A percentile compares a stretch with the other conserved stretches of the same genome.
Conservation (phyloP, 73 alveolate genomes). For the Symbiodinium pilosum region DNA sequence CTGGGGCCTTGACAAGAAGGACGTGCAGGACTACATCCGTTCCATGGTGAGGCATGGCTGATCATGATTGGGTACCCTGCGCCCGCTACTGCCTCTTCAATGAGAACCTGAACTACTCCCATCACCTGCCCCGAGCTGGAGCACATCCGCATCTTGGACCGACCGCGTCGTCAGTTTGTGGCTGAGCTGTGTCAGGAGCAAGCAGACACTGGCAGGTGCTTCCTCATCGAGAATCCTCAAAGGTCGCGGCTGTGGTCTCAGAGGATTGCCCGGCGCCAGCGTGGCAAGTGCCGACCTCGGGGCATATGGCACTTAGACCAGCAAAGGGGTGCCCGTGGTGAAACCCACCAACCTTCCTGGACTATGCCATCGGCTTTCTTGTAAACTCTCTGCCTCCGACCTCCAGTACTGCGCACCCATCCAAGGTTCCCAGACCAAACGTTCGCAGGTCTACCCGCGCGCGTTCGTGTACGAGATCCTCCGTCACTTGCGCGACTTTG, state of each 20-base stretch:
- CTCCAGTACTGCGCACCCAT: background rate
- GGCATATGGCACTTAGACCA: background rate
- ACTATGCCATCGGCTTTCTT: background rate
- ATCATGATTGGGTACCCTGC: background rate
- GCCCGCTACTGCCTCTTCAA: background rate
- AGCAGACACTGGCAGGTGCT: background rate
- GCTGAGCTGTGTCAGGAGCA: background rate
- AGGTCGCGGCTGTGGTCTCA: slow-evolving; percentile 24
- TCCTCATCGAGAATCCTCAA: slow-evolving; percentile 16
- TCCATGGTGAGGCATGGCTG: background rate
- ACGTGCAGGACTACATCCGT: no score
- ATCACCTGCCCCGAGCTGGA: background rate
- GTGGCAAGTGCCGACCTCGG: background rate
- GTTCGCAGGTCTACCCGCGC: background rate
- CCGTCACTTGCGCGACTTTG: background rate
- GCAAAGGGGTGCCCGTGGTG: background rate
- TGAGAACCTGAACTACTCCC: slow-evolving; percentile 27
- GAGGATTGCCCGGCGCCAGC: background rate
- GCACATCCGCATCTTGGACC: background rate
- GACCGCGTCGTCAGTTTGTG: background rate
- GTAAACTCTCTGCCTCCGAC: background rate
- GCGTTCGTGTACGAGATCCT: background rate
- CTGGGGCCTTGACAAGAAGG: background rate
- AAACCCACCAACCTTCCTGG: slow-evolving; percentile 64
- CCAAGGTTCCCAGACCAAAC: background rate